These are phyloP conservation scores for Barnettozyma californica DNA, from an alignment of 805 yeast species.

Conservation along the genomic window DNA sequence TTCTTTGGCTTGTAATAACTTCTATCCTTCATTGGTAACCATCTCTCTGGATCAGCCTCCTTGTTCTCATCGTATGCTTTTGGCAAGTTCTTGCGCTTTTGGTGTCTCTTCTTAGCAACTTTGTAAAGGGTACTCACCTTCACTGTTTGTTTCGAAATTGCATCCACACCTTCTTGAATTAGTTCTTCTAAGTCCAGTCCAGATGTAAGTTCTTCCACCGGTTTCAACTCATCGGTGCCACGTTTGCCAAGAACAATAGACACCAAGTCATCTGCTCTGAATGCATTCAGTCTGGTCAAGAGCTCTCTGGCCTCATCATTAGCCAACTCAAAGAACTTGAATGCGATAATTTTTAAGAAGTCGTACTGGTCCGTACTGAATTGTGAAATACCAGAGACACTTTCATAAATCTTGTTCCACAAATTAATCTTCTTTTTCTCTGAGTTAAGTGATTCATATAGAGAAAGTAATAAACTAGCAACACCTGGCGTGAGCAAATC, in stretches of 20 bases:
- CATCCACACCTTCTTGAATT: constrained; percentile 19
- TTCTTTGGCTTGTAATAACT: constrained; percentile 76
- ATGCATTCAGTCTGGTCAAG: constrained; percentile 25
- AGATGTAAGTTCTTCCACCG: constrained; percentile 24
- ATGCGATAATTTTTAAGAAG: constrained; percentile 30
- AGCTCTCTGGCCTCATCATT: constrained; percentile 9
- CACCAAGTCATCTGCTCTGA: constrained; percentile 23
- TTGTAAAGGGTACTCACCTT: constrained; percentile 11
- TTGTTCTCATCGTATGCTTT: constrained; percentile 35
- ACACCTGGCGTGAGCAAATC: constrained; percentile 38
- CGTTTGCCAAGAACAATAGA: constrained; percentile 26
- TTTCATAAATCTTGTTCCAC: constrained; percentile 28
- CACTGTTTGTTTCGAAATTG: constrained; percentile 12
- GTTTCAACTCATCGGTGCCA: constrained; percentile 17
- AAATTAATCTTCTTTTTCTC: constrained; percentile 28
- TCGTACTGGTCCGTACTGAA: constrained; percentile 21
- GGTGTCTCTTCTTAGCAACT: constrained; percentile 27
- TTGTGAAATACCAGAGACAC: constrained; percentile 13
- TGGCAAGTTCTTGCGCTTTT: constrained; percentile 33
- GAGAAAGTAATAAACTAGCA: constrained; percentile 41
- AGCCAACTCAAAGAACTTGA: constrained; percentile 28
- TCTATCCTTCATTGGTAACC: constrained; percentile 88
- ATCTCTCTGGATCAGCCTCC: constrained; percentile 66
- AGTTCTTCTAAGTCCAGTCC: constrained; percentile 30
- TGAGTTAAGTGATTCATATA: constrained; percentile 44